Base-by-base conservation (phyloP, 306 rosid genomes). In the Cucumis sativus region DNA sequence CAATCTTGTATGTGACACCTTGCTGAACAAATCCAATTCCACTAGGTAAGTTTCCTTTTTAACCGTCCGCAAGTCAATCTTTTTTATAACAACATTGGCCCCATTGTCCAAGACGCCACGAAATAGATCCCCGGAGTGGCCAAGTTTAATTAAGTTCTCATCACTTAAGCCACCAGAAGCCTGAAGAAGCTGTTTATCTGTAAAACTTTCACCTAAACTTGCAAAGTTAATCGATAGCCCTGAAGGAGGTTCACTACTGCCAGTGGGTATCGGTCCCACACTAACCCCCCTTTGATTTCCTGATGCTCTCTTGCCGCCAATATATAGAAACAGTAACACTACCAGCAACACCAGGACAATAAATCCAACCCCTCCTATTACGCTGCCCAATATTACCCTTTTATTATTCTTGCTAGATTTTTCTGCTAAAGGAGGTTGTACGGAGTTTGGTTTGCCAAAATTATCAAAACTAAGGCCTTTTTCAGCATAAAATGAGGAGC, bases 91-190 rank as follows among this genome's bases (percentile, higher is more conserved):
- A 5, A 89, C 90, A 58, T 83, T 84, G 21, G 91, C 77, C 77
- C 97, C 98, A 82, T 84, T 85, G 73, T 95, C 98, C 84, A 92
- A 78, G 60, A 89, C 84, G 37, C 98, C 98, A 4, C 79, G 82
- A 83, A 85, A 90, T 54, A 95, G 84, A 79, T 95, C 97, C 76
- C 98, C 98, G 0, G 96, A 84, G 82, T 86, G 97, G 51, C 98
- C 97, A 33, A 83, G 82, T 81, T 92, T 95, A 65, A 92, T 85
- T 64, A 95, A 87, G 84, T 84, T 95, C 69, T 85, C 64, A 65
- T 90, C 86, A 8, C 80, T 87, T 68, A 95, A 92, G 69, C 93
- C 93, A 74, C 84, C 83, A 0, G 96, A 84, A 67, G 98, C 97
- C 80, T 88, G 91, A 77, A 92, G 97, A 77, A 95, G 85, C 83